phyloP scores from a whole-genome alignment of 805 yeast genomes.

The Starmerella bacillaris region DNA sequence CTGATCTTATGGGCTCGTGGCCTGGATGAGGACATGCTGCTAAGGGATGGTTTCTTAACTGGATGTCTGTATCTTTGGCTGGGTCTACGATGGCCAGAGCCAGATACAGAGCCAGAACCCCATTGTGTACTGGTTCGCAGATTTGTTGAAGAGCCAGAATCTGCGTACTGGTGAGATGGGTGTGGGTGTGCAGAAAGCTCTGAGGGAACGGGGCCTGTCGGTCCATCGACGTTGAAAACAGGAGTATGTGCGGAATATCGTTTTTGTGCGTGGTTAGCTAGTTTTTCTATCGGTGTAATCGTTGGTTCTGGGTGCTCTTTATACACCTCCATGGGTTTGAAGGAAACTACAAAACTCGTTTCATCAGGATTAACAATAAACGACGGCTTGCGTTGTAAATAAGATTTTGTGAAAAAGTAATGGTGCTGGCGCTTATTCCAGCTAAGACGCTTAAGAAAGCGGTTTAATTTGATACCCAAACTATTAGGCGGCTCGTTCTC shows the following conservation, averaged over 20 bases:
- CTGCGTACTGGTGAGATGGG: too few relatives aligned
- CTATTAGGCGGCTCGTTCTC: neutral
- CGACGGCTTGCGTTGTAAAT: slow-evolving; percentile 13
- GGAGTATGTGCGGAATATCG: too few relatives aligned
- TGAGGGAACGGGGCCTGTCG: too few relatives aligned
- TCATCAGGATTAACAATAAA: slow-evolving; percentile 15
- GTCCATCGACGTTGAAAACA: too few relatives aligned
- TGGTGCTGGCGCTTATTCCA: slow-evolving; percentile 7
- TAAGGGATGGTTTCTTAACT: neutral
- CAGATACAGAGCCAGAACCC: neutral
- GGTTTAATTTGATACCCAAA: slow-evolving; percentile 1
- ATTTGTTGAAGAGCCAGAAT: too few relatives aligned
- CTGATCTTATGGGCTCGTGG: neutral
- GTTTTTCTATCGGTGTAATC: neutral
- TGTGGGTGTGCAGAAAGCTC: too few relatives aligned
- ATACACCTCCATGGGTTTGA: neutral
- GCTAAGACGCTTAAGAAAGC: slow-evolving; percentile 6
- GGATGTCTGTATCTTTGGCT: neutral
- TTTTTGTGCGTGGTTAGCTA: neutral
- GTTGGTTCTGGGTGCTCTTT: neutral
- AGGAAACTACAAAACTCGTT: neutral
- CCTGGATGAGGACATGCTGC: neutral
- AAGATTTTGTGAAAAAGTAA: slow-evolving; percentile 8
- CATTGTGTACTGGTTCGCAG: too few relatives aligned
- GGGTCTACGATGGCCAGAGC: neutral